Conservation (phyloP, 2,329 filamentous ascomycete species). For the Aspergillus flavus region DNA sequence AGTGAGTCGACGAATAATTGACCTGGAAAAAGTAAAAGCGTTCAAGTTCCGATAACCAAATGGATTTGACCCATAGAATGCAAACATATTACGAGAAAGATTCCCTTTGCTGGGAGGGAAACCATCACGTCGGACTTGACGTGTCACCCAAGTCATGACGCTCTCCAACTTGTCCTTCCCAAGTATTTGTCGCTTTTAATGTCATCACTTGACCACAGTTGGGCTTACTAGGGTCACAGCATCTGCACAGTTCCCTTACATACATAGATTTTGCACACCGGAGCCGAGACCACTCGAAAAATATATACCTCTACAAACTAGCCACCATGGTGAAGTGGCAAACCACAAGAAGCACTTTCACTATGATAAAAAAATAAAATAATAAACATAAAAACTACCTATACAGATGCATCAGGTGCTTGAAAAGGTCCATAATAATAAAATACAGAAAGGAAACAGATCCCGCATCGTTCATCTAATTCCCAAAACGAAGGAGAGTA, state of each 20-base stretch:
- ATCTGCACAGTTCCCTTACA: background rate
- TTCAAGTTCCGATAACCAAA: background rate
- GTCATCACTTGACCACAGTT: background rate
- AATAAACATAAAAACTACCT: background rate
- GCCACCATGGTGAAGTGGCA: no score
- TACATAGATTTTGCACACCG: background rate
- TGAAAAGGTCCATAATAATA: background rate
- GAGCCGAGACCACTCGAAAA: background rate
- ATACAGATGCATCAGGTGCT: conserved; percentile 3
- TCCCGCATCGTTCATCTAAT: background rate
- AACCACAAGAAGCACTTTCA: background rate
- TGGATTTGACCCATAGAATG: no score
- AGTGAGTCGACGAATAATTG: background rate
- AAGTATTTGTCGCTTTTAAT: background rate
- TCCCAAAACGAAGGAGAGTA: background rate
- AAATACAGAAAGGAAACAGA: background rate
- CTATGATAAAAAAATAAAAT: background rate
- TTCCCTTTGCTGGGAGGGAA: background rate
- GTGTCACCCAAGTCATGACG: no score
- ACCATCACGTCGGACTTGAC: no score
- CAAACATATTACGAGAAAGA: background rate
- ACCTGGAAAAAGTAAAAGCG: background rate
- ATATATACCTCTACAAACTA: no score
- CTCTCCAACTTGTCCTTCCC: background rate
- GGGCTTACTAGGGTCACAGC: no score